Evolutionary conservation across 305 asterid genomes (phyloP).

Genomic region (Fraxinus sp.): DNA sequence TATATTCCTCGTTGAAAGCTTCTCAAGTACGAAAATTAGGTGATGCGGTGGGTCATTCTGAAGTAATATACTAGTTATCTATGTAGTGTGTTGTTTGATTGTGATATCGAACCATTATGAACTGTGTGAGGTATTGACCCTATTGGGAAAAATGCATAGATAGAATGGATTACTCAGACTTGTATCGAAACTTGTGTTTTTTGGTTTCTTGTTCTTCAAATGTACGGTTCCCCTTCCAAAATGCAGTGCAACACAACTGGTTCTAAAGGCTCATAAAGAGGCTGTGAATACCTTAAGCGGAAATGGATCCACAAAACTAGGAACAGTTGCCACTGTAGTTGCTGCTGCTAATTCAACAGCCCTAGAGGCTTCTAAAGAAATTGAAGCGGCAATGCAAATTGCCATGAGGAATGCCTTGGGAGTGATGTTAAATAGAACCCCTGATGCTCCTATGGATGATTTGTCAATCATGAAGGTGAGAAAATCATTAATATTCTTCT

Average conservation of each 20-base stretch:
- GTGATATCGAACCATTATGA: neutral
- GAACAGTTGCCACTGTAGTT: constrained; percentile 97
- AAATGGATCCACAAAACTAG: constrained; percentile 82
- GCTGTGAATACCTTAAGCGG: constrained; percentile 98
- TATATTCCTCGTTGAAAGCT: neutral
- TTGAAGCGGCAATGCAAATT: constrained; percentile 95
- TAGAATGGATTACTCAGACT: neutral
- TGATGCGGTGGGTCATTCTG: neutral
- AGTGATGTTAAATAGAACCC: constrained; percentile 65
- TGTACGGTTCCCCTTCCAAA: constrained; percentile 23
- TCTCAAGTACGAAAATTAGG: neutral
- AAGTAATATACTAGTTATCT: neutral
- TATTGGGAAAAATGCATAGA: neutral
- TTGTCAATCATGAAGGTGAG: constrained; percentile 91
- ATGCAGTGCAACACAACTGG: constrained; percentile 89
- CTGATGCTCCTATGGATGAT: constrained; percentile 91
- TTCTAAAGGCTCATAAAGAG: constrained; percentile 92
- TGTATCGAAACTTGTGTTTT: neutral
- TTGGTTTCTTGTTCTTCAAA: neutral
- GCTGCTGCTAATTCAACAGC: constrained; percentile 99
- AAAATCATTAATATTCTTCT: neutral
- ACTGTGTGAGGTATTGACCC: neutral
- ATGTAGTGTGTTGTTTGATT: constrained; percentile 6
- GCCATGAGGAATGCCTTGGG: constrained; percentile 92
- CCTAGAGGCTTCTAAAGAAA: constrained; percentile 89